These are phyloP conservation scores for Russula sp. DNA, from an alignment of 768 basidiomycete species.

Conservation along the genomic window DNA sequence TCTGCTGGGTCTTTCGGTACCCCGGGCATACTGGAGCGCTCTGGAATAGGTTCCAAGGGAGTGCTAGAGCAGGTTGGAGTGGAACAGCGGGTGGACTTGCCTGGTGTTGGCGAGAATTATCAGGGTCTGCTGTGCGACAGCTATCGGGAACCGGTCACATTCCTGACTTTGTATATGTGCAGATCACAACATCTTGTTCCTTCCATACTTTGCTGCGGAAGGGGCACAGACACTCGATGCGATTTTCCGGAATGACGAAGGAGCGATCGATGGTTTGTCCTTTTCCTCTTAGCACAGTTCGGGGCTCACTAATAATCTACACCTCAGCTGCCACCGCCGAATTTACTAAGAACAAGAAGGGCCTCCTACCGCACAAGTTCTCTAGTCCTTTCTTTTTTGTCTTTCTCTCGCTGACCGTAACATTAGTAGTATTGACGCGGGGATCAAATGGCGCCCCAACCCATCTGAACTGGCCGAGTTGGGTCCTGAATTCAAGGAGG, in stretches of 20 bases:
- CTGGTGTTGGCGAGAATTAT: conserved; percentile 41
- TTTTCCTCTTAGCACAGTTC: not conserved
- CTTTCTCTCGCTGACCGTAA: not conserved
- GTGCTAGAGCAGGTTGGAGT: conserved; percentile 31
- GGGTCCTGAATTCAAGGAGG: conserved; percentile 27
- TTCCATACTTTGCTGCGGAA: conserved; percentile 18
- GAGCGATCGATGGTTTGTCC: conserved; percentile 23
- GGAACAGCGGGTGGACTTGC: conserved; percentile 32
- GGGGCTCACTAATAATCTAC: not conserved
- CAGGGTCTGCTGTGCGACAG: conserved; percentile 29
- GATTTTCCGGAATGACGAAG: conserved; percentile 17
- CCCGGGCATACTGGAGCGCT: conserved; percentile 50
- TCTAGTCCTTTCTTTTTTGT: conserved; percentile 28
- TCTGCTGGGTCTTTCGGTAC: conserved; percentile 40
- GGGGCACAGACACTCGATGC: conserved; percentile 26
- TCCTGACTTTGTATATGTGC: not conserved
- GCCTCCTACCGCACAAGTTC: conserved; percentile 52
- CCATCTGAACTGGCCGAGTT: conserved; percentile 24
- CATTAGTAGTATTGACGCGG: conserved; percentile 25
- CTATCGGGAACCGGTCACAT: not conserved
- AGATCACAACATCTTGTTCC: conserved; percentile 22
- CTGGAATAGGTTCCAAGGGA: conserved; percentile 36
- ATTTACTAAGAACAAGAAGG: conserved; percentile 37
- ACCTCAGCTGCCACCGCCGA: conserved; percentile 32
- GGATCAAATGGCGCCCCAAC: conserved; percentile 26